Conservation (phyloP, 768 basidiomycete species). For the Tulasnella sp. region DNA sequence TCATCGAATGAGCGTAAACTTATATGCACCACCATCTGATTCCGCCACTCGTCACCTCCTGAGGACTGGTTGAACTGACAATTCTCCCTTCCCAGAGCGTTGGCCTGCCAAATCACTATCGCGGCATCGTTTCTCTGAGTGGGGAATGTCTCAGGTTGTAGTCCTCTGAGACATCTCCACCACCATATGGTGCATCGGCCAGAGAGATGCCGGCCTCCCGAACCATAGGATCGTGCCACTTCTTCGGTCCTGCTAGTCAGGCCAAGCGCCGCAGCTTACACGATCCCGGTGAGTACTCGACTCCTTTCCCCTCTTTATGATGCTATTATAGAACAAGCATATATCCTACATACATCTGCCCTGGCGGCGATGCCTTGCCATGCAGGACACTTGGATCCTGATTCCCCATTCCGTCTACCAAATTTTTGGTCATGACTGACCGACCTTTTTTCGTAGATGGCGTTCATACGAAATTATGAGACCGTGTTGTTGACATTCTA, state of each 20-base stretch:
- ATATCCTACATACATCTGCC: constrained; percentile 7
- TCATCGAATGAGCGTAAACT: not conserved
- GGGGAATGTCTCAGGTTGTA: not conserved
- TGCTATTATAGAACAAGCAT: constrained; percentile 8
- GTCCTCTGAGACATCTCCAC: not conserved
- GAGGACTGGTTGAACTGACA: not conserved
- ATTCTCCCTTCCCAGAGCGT: not conserved
- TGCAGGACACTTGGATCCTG: constrained; percentile 3
- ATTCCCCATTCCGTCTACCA: not conserved
- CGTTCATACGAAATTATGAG: not conserved
- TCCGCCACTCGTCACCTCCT: not conserved
- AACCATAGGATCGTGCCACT: not conserved
- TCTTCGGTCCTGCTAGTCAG: not conserved
- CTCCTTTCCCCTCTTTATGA: not conserved
- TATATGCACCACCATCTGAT: constrained; percentile 12
- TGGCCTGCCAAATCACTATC: not conserved
- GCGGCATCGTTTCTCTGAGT: not conserved
- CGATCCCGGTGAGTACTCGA: not conserved
- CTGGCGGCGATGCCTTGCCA: constrained; percentile 1
- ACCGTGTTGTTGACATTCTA: not conserved
- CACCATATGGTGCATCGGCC: not conserved
- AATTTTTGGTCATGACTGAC: not conserved
- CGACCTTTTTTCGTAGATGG: not conserved
- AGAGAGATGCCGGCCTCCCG: not conserved
- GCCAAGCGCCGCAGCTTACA: not conserved